Evolutionary conservation across 176 grass and related monocot genomes (phyloP), one percentile per base, ranked within the genome.

Genomic region (Juncus effusus): DNA sequence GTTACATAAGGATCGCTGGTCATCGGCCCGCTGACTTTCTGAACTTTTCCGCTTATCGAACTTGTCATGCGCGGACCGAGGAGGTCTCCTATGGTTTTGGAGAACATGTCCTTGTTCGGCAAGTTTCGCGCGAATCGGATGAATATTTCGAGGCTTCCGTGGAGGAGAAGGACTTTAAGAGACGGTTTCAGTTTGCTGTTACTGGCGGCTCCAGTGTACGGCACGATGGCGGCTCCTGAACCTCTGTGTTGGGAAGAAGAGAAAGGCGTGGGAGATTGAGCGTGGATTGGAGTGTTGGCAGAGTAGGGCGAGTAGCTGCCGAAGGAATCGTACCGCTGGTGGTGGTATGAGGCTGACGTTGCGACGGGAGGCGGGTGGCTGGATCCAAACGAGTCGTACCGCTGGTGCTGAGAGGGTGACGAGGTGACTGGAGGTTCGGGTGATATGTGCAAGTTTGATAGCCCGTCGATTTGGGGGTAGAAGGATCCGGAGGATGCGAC

Each of bases 1-100:
- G 85, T 86, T 0, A 96, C 93, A 67, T 91, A 96, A 38, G 93
- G 93, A 57, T 96, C 93, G 74, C 93, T 96, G 62, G 93, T 96
- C 62, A 81, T 83, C 6, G 51, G 53, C 8, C 56, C 73, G 42
- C 72, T 42, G 35, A 78, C 36, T 7, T 68, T 77, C 7, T 41
- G 50, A 54, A 52, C 7, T 5, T 75, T 75, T 51, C 79, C 73
- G 15, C 42, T 77, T 12, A 83, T 2, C 2, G 54, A 3, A 56
- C 76, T 3, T 38, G 55, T 70, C 38, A 65, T 40, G 61, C 80
- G 80, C 5, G 36, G 61, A 10, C 84, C 69, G 49, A 96, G 38
- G 60, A 88, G 47, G 74, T 85, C 87, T 55, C 13, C 74, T 45
- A 96, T 15, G 19, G 82, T 89, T 79, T 89, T 91, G 50, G 77